Evolutionary conservation across 495 filamentous ascomycete species (phyloP).

Genomic region (Aspergillus heteromorphus): DNA sequence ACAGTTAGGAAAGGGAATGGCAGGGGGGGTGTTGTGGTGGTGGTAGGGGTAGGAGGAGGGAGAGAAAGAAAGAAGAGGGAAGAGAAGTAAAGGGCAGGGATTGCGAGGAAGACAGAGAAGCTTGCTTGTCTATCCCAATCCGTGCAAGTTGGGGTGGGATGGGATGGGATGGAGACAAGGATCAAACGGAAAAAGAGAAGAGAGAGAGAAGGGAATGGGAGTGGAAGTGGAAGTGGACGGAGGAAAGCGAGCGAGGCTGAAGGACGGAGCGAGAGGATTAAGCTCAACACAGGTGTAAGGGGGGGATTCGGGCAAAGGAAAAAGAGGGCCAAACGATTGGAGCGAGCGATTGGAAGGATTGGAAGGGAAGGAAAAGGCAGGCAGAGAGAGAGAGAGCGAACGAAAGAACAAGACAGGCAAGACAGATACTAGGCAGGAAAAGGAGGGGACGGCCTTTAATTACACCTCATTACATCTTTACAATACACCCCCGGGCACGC

Average conservation of each 20-base stretch:
- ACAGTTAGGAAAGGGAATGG: constrained; percentile 4
- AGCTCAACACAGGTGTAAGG: constrained; percentile 13
- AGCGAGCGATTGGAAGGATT: constrained; percentile 16
- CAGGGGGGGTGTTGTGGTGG: too few relatives aligned
- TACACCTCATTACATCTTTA: too few relatives aligned
- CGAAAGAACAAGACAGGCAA: constrained; percentile 8
- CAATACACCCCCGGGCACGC: too few relatives aligned
- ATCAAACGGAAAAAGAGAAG: not conserved
- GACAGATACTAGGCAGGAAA: constrained; percentile 2
- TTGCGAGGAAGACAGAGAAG: not conserved
- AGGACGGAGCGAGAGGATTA: constrained; percentile 8
- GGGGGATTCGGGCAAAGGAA: constrained; percentile 12
- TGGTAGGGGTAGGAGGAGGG: too few relatives aligned
- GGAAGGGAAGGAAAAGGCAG: constrained; percentile 23
- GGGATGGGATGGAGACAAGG: not conserved
- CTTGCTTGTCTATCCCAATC: constrained; percentile 1
- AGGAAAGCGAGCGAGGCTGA: constrained; percentile 4
- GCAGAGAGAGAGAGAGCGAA: constrained; percentile 17
- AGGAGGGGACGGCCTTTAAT: not conserved
- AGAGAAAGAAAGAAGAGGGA: constrained; percentile 5
- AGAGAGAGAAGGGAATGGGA: constrained; percentile 6
- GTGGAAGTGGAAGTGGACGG: too few relatives aligned
- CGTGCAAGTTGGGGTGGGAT: not conserved
- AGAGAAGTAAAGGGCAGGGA: constrained; percentile 4
- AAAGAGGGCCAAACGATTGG: constrained; percentile 15